phyloP scores from a whole-genome alignment of 2,329 filamentous ascomycete species.

The Scedosporium apiospermum region DNA sequence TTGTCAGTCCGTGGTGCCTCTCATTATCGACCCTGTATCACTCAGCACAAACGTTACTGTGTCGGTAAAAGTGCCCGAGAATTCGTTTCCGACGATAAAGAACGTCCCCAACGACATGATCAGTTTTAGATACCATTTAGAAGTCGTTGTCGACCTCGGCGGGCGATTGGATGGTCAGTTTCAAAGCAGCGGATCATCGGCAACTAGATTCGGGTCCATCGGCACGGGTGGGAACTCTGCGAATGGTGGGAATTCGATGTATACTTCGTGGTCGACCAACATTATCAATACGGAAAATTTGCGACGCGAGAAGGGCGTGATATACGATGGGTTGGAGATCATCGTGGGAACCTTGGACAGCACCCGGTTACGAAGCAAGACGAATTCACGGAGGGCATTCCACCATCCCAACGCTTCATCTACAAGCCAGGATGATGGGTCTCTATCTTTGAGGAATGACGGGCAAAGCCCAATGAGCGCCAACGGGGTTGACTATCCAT shows the following conservation, averaged over 20 bases:
- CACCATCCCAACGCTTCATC: conserved; percentile 12
- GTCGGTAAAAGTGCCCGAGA: conserved; percentile 77
- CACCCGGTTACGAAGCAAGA: conserved; percentile 19
- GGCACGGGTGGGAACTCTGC: conserved; percentile 19
- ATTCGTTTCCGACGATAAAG: conserved; percentile 84
- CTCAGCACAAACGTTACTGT: conserved; percentile 73
- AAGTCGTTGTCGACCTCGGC: conserved; percentile 86
- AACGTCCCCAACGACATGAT: conserved; percentile 90
- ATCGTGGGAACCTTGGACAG: conserved; percentile 81
- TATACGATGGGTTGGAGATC: conserved; percentile 77
- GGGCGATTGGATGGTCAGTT: conserved; percentile 70
- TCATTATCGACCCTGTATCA: conserved; percentile 76
- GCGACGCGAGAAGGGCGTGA: conserved; percentile 82
- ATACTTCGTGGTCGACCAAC: conserved; percentile 46
- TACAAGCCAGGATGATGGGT: conserved; percentile 22
- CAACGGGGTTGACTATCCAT: conserved; percentile 1
- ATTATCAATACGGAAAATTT: conserved; percentile 84
- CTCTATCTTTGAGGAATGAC: conserved; percentile 10
- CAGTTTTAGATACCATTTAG: conserved; percentile 86
- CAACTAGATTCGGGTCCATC: conserved; percentile 31
- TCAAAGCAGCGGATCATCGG: conserved; percentile 47
- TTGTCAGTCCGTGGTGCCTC: conserved; percentile 75
- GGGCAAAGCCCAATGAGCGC: background rate
- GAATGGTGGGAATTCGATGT: conserved; percentile 30
- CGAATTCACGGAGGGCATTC: background rate